phyloP scores from a whole-genome alignment of 148 eudicot species.

The Limonium bicolor region DNA sequence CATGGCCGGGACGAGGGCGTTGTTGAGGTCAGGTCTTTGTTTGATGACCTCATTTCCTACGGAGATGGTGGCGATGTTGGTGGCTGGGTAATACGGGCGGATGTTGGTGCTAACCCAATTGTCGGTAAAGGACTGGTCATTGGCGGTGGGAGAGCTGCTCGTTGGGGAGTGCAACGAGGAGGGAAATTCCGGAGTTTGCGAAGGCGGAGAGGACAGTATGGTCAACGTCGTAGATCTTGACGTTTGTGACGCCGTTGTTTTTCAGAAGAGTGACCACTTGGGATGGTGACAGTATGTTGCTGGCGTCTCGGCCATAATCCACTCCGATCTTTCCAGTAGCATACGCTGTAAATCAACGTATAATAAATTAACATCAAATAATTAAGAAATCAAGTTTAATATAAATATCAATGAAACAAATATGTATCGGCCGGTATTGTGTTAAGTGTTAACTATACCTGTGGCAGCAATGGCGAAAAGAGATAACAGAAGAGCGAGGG shows the following conservation, averaged over 20 bases:
- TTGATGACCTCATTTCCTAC: conserved; percentile 81
- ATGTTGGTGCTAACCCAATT: conserved; percentile 45
- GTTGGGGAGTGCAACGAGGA: too few species aligned
- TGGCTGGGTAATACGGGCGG: conserved; percentile 21
- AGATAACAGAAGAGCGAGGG: too few species aligned
- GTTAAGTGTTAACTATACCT: too few species aligned
- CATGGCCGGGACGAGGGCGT: conserved; percentile 61
- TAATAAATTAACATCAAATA: too few species aligned
- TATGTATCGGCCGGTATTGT: too few species aligned
- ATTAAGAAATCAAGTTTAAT: too few species aligned
- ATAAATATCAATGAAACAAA: too few species aligned
- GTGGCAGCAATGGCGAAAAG: too few species aligned
- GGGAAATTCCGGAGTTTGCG: conserved; percentile 15
- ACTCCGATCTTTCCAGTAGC: too few species aligned
- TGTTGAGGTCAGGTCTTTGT: conserved; percentile 30
- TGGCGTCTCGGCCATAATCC: conserved; percentile 67
- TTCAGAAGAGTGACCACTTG: conserved; percentile 66
- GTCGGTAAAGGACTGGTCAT: conserved; percentile 47
- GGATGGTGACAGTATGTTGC: conserved; percentile 54
- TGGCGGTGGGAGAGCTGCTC: conserved; percentile 54
- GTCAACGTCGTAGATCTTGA: conserved; percentile 55
- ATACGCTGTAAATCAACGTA: too few species aligned
- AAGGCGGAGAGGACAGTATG: conserved; percentile 27
- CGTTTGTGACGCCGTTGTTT: conserved; percentile 26
- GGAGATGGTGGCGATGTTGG: conserved; percentile 42